Evolutionary conservation across 495 filamentous ascomycete genomes (phyloP), one percentile per base, ranked within the genome.

Genomic region (Neurospora pannonica): DNA sequence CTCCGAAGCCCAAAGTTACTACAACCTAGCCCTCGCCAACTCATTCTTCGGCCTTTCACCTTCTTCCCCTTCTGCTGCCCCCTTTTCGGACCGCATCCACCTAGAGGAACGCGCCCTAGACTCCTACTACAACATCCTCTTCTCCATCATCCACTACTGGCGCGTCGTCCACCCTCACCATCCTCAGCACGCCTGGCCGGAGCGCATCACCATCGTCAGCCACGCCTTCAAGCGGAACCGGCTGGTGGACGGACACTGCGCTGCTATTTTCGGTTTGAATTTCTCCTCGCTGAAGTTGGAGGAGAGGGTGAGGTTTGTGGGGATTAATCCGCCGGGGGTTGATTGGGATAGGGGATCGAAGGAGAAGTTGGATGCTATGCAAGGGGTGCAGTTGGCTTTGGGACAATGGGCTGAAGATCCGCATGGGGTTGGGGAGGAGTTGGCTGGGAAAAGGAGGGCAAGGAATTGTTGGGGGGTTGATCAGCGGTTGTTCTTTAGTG

Each of bases 51-150:
- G 73, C 28, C 71, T 85, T 11, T 84, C 89, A 77, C 70, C 77
- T 2, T 4, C 28, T 2, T 15, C 70, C 19, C 17, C 40, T 38
- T 4, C 40, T n/a, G 15, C 42, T n/a, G 24, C 54, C n/a, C 24
- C 54, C 6, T 62, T 62, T 2, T 28, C 36, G 8, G 28, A 83
- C 24, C 75, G 83, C 46, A 82, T 90, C 48, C 78, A 85, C 8
- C 78, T 88, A 6, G 93, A 96, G 77, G 83, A 87, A 13, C 84
- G 87, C 71, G 92, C 93, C 1, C 87, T 92, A n/a, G 93, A 97
- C 76, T 94, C 91, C 5, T 93, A 92, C 77, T 88, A 91, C 73
- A 97, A 96, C 76, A 82, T 95, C 15, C 79, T 95, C 24, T 93
- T 94, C 76, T 91, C 91, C 4, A 76, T 94, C 10, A 74, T 90